Evolutionary conservation across 2,329 filamentous ascomycete genomes (phyloP), one percentile per base, ranked within the genome.

Genomic region (Bretziella fagacearum): DNA sequence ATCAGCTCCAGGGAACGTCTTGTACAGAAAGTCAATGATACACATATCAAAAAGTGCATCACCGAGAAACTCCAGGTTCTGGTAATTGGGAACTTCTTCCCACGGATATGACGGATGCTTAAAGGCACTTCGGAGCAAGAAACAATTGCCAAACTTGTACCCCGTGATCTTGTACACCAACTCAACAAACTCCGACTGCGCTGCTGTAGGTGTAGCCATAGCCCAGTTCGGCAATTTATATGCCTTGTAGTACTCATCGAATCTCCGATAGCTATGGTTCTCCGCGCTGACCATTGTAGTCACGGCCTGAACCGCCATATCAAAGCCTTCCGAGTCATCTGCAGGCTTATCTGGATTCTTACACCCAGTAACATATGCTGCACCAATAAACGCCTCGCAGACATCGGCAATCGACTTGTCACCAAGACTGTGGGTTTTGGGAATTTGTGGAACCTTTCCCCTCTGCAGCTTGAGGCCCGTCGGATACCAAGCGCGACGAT

Each of bases 341-440:
- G 44, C 50, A 5, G 30, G 17, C 56, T 58, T 37, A 53, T 72
- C 66, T 48, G 71, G 65, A 4, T 64, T 55, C 6, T 62, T 55
- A 30, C 60, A 56, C 3, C 62, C 62, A 0, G 67, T 70, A 32
- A 81, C 61, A 44, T 80, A 77, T 0, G 87, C 81, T 2, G 89
- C 91, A 4, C 89, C 91, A 41, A 98, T 96, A 48, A 95, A 64
- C 0, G 91, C 89, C 59, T 96, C 91, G 51, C 84, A 94, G 1
- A 96, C 86, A 60, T 96, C 91, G 3, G 91, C 89, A 56, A 94
- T 80, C 1, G 82, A 81, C 65, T 98, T 98, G 62, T 94, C 83
- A 1, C 78, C 79, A 2, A 98, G 70, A 0, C 64, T 65, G 57
- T 95, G 87, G 7, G 63, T 70, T 4, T 65, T 60, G 1, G 52